Percentiles rank a stretch among this genome's conserved stretches.
These are phyloP conservation scores for Fusarium musae DNA, from an alignment of 2,329 filamentous ascomycete genomes.

Conservation along the genomic window DNA sequence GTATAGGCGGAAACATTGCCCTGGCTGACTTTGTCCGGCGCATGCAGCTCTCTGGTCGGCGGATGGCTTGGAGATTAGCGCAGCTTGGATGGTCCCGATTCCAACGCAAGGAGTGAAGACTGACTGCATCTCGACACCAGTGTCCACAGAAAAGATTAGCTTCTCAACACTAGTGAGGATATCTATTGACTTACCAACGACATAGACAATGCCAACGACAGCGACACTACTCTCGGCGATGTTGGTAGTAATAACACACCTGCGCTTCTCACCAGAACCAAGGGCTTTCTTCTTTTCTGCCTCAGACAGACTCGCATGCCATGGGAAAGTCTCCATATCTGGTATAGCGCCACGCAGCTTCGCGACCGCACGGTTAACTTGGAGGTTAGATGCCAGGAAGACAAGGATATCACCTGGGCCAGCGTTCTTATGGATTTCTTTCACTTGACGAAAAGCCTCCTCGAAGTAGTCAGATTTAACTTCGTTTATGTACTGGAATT, in stretches of 20 bases:
- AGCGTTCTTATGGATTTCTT: accelerated
- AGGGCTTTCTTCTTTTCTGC: background rate
- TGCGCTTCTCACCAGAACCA: background rate
- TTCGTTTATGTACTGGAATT: background rate
- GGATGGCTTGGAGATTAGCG: background rate
- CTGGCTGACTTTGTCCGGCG: background rate
- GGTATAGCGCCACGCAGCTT: background rate
- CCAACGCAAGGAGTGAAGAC: background rate
- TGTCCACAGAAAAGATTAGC: background rate
- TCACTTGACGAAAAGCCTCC: accelerated
- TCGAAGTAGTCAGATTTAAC: accelerated
- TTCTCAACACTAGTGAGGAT: background rate
- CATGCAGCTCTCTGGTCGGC: background rate
- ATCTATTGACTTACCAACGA: background rate
- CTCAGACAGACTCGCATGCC: background rate
- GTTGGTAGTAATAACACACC: background rate
- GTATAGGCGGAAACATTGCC: background rate
- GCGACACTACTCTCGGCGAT: background rate
- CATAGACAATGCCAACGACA: background rate
- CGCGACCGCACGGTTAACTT: background rate
- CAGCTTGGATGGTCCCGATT: background rate
- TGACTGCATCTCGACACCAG: background rate
- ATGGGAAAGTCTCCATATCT: background rate
- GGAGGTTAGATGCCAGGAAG: background rate
- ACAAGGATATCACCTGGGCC: background rate